Evolutionary conservation across 352 stramenopile genomes (phyloP).

Genomic region (Globisporangium lucens): DNA sequence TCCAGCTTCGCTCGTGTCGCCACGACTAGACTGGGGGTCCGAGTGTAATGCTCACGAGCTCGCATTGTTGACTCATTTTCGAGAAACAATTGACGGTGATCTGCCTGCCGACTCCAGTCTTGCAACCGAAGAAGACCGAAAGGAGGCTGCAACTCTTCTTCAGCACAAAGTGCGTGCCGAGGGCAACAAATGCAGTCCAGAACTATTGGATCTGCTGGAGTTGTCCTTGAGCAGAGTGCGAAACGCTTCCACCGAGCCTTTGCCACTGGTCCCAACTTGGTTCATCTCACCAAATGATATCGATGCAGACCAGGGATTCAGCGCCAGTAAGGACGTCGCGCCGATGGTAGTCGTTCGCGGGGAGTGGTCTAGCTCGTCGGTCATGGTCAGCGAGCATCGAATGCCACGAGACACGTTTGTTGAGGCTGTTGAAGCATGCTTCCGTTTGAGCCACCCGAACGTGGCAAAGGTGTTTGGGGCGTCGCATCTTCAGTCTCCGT

Average conservation of each 20-base stretch:
- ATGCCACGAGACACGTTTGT: background rate
- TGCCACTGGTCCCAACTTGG: background rate
- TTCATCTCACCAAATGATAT: background rate
- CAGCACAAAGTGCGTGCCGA: background rate
- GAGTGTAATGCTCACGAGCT: background rate
- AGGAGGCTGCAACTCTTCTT: background rate
- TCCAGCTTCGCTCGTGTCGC: background rate
- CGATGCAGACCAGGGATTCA: background rate
- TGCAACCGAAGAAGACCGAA: background rate
- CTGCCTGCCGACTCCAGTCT: background rate
- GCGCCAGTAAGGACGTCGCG: background rate
- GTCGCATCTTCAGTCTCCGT: conserved; percentile 2
- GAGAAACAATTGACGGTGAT: background rate
- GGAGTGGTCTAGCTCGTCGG: background rate
- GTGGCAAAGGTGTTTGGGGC: conserved; percentile 7
- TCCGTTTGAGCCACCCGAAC: conserved; percentile 2
- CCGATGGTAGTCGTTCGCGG: background rate
- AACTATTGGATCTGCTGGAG: background rate
- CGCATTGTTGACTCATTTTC: background rate
- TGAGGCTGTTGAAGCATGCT: background rate
- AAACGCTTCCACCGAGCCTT: background rate
- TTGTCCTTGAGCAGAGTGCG: too few species aligned
- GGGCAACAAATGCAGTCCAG: background rate
- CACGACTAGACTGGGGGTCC: background rate
- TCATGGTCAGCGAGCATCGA: background rate